A percentile compares a stretch with the other conserved stretches of the same genome.
These are phyloP conservation scores for Fallopia convolvulus DNA, from an alignment of 148 eudicot species.

Conservation along the genomic window DNA sequence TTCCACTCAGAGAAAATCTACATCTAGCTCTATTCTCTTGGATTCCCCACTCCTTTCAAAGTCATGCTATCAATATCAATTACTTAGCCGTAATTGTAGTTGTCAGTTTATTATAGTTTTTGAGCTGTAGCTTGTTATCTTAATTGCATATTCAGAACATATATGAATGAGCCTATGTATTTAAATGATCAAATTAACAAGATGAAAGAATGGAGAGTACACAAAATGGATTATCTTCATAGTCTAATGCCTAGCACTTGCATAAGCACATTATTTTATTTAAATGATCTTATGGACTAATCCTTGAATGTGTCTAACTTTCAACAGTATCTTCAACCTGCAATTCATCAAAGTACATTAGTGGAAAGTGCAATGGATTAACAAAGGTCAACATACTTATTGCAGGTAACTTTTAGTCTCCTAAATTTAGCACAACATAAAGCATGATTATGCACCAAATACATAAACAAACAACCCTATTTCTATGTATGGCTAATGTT, in stretches of 20 bases:
- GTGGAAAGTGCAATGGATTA: conserved; percentile 3
- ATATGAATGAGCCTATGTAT: background rate
- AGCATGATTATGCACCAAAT: background rate
- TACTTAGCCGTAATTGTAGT: background rate
- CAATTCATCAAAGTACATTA: background rate
- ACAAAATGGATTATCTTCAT: conserved; percentile 2
- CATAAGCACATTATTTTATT: background rate
- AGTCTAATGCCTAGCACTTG: background rate
- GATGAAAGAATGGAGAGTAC: background rate
- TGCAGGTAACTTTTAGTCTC: conserved; percentile 3
- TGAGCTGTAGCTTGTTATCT: background rate
- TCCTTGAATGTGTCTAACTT: background rate
- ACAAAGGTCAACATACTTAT: background rate
- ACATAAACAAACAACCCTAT: background rate
- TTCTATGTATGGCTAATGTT: background rate
- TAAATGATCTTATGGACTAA: background rate
- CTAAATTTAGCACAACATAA: background rate
- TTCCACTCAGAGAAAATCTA: background rate
- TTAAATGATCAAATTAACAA: background rate
- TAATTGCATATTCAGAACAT: background rate
- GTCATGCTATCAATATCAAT: background rate
- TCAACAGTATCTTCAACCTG: conserved; percentile 4
- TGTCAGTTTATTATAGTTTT: background rate
- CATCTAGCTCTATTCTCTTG: background rate
- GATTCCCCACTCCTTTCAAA: conserved; percentile 1